Evolutionary conservation across 2,329 filamentous ascomycete species (phyloP), one percentile per base, ranked within the genome.

Genomic region (Fusarium ramigenum): DNA sequence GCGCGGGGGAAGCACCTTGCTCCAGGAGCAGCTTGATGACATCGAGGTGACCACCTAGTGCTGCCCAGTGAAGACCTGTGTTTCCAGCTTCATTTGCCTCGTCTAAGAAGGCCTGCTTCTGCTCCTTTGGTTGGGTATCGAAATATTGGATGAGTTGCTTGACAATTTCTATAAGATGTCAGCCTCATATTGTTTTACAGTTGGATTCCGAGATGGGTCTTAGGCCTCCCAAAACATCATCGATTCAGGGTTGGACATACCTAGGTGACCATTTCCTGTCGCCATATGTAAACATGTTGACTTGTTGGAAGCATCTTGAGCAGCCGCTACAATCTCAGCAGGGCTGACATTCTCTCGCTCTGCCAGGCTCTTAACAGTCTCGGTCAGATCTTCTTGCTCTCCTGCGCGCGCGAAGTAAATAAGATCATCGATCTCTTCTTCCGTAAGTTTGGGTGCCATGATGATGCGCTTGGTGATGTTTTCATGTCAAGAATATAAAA

Each of bases 61-160:
- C 93, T 1, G 96, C 96, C 95, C 95, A 98, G 84, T 99, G 96
- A 65, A 99, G 86, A 1, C 94, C 90, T 2, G 96, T 98, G 84
- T 98, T 98, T 49, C 95, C 95, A 50, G 93, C 92, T 70, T 90
- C 86, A 79, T 99, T 99, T 69, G 89, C 86, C 5, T 87, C 85
- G 76, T 94, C 92, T 30, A 95, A 82, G 74, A 92, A 90, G 2
- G 86, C 80, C 72, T 85, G 83, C 72, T 83, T 84, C 69, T 84
- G 83, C 39, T 80, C 80, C 65, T 81, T 81, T 52, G 82, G 82
- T 49, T 79, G 81, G n/a, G 73, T 75, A 32, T 83, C 76, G 69
- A 88, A 86, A 69, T 82, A 81, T n/a, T 78, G 75, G 8, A 88
- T 76, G 50, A 88, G 78, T 52, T 81, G 77, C 43, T 78, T 83